Conservation (phyloP, 805 yeast genomes). For the Candida cerambycidarum region DNA sequence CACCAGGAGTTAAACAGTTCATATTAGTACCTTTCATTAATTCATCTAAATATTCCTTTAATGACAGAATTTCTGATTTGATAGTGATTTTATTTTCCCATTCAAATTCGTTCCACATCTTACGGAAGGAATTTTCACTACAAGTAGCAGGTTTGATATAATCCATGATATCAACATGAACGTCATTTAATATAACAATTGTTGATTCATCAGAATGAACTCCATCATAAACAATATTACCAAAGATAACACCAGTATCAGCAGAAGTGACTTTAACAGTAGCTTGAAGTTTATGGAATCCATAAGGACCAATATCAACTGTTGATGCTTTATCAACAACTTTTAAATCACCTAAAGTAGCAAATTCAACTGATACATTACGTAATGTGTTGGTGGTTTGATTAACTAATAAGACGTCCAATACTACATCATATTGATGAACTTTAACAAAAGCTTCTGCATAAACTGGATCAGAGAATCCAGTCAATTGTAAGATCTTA, state of each 20-base stretch:
- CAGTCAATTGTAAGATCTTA: conserved; percentile 92
- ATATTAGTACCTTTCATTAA: conserved; percentile 84
- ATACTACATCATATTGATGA: conserved; percentile 94
- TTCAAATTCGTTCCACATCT: conserved; percentile 99
- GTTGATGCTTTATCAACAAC: conserved; percentile 89
- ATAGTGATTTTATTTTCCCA: conserved; percentile 98
- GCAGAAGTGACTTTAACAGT: conserved; percentile 95
- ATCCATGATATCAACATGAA: conserved; percentile 95
- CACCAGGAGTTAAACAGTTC: conserved; percentile 91
- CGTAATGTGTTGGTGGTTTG: conserved; percentile 91
- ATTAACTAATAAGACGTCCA: conserved; percentile 90
- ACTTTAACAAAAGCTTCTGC: conserved; percentile 96
- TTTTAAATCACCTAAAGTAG: conserved; percentile 93
- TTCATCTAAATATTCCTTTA: conserved; percentile 76
- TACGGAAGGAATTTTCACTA: conserved; percentile 85
- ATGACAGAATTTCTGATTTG: conserved; percentile 61
- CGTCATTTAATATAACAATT: conserved; percentile 89
- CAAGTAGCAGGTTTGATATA: conserved; percentile 94
- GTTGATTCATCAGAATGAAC: conserved; percentile 87
- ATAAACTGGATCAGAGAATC: conserved; percentile 95
- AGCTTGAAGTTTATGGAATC: conserved; percentile 85
- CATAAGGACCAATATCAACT: conserved; percentile 94
- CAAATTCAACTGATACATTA: conserved; percentile 90
- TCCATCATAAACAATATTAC: conserved; percentile 95
- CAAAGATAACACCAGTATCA: conserved; percentile 97